Percentiles rank a stretch among this genome's conserved stretches.
These are phyloP conservation scores for Tephrocybe rancida DNA, from an alignment of 768 basidiomycete species.

Conservation along the genomic window DNA sequence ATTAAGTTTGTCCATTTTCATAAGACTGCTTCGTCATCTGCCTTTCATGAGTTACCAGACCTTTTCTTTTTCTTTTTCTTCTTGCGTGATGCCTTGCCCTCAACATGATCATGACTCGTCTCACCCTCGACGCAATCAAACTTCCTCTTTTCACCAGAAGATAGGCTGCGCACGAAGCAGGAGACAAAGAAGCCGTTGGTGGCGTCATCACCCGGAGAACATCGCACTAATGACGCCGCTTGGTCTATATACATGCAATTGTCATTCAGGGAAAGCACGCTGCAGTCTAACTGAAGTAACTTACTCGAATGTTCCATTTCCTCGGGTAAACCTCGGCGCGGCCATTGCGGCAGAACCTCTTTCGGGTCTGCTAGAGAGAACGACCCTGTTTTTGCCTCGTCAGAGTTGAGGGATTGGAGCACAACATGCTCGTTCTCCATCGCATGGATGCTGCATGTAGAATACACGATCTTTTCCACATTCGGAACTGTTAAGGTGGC, in stretches of 20 bases:
- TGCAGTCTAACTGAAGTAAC: slow-evolving; percentile 10
- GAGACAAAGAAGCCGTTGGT: slow-evolving; percentile 98
- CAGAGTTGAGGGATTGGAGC: slow-evolving; percentile 65
- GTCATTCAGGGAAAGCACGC: slow-evolving; percentile 7
- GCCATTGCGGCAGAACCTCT: slow-evolving; percentile 82
- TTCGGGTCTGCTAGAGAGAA: slow-evolving; percentile 71
- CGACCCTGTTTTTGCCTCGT: slow-evolving; percentile 58
- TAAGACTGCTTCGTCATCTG: too few relatives aligned
- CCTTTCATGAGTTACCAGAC: neutral
- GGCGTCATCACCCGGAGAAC: slow-evolving; percentile 78
- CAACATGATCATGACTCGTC: slow-evolving; percentile 5
- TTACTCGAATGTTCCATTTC: slow-evolving; percentile 62
- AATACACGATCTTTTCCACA: slow-evolving; percentile 87
- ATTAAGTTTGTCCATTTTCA: neutral
- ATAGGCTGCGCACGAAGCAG: slow-evolving; percentile 63
- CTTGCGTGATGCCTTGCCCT: slow-evolving; percentile 10
- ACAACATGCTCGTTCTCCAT: slow-evolving; percentile 95
- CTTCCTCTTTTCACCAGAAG: slow-evolving; percentile 25
- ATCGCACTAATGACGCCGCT: slow-evolving; percentile 68
- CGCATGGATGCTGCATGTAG: slow-evolving; percentile 94
- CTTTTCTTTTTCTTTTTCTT: slow-evolving; percentile 24
- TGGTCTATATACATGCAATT: slow-evolving; percentile 36
- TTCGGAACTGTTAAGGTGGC: slow-evolving; percentile 60
- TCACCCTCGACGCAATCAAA: slow-evolving; percentile 20
- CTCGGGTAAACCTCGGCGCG: slow-evolving; percentile 71